These are phyloP conservation scores for Wickerhamiella spandovensis DNA, from an alignment of 805 yeast genomes.

Conservation along the genomic window DNA sequence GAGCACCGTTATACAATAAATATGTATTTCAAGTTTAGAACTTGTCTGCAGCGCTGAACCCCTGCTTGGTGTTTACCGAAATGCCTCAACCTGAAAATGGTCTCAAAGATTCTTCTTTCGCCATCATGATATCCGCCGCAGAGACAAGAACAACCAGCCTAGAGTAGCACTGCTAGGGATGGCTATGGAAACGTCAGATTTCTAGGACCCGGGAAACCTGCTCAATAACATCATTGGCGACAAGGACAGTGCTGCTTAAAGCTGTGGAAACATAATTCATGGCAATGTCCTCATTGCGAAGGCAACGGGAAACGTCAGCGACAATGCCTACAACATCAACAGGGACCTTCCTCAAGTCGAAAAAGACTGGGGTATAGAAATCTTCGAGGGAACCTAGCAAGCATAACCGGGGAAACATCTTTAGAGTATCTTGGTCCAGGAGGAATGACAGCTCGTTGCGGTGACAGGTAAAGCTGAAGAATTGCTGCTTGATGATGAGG, in stretches of 20 bases:
- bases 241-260: conserved; percentile 43
- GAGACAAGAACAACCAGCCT: too few relatives aligned
- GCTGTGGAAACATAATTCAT: conserved; percentile 53
- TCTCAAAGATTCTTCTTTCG: too few relatives aligned
- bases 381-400: conserved; percentile 48
- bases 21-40: too few relatives aligned
- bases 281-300: conserved; percentile 30
- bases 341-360: conserved; percentile 42
- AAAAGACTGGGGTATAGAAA: conserved; percentile 39
- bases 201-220: background rate
- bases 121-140: too few relatives aligned
- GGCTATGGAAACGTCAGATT: too few relatives aligned
- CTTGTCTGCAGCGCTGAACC: too few relatives aligned
- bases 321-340: conserved; percentile 53
- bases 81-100: too few relatives aligned
- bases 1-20: too few relatives aligned
- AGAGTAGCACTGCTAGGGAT: too few relatives aligned
- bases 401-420: conserved; percentile 34
- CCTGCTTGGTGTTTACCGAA: too few relatives aligned
- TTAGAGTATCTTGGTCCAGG: conserved; percentile 14
- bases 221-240: conserved; percentile 24
- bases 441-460: conserved; percentile 23
- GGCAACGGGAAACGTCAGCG: conserved; percentile 44
- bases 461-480: conserved; percentile 22
- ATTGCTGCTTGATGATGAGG: conserved; percentile 21